phyloP scores from a whole-genome alignment of 2,329 filamentous ascomycete genomes.

The Pseudocercospora fuligena region DNA sequence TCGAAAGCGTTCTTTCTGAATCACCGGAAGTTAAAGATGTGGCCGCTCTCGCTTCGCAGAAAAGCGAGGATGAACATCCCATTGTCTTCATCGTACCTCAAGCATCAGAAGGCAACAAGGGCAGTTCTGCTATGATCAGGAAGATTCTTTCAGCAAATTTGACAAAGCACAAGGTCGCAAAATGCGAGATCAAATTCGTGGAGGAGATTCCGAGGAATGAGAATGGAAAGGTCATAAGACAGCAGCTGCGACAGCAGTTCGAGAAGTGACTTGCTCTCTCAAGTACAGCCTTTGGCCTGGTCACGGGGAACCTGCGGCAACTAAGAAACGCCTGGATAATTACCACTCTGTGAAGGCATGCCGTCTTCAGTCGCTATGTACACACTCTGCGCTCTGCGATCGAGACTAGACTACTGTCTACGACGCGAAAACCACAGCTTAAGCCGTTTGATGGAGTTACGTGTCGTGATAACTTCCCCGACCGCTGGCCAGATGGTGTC shows the following conservation, averaged over 20 bases:
- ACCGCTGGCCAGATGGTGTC: too few species aligned
- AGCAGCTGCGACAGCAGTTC: constrained; percentile 16
- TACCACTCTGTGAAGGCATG: too few species aligned
- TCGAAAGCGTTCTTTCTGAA: constrained; percentile 36
- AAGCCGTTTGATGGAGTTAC: too few species aligned
- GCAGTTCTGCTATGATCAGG: constrained; percentile 35
- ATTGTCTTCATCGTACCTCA: constrained; percentile 25
- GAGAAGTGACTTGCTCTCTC: background rate
- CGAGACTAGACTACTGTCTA: too few species aligned
- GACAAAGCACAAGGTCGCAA: constrained; percentile 44
- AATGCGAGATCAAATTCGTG: constrained; percentile 30
- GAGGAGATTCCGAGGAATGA: constrained; percentile 38
- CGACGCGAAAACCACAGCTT: too few species aligned
- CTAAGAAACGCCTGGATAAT: too few species aligned
- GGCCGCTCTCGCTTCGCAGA: constrained; percentile 32
- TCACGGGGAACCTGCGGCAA: too few species aligned
- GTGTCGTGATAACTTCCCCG: too few species aligned
- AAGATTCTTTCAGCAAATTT: constrained; percentile 37
- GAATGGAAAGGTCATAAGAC: constrained; percentile 37
- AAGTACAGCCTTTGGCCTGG: too few species aligned
- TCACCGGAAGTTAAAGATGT: constrained; percentile 33
- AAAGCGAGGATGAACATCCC: constrained; percentile 23
- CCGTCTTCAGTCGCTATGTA: too few species aligned
- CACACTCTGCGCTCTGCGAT: too few species aligned
- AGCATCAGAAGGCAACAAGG: background rate